Evolutionary conservation across 2,329 filamentous ascomycete genomes (phyloP), one percentile per base, ranked within the genome.

Genomic region (Alternaria sp.): DNA sequence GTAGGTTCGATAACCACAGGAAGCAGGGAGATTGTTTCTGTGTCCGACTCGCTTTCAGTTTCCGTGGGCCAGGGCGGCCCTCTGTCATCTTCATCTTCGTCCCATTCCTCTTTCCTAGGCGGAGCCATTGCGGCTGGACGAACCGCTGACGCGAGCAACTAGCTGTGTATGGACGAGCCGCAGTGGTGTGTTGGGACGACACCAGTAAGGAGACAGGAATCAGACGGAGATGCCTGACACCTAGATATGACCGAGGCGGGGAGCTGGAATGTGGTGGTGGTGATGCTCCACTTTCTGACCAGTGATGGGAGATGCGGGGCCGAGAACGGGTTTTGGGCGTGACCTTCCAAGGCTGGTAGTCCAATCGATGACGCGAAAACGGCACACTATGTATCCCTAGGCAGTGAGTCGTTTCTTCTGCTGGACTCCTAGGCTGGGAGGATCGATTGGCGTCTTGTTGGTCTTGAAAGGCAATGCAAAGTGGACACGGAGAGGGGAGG

Each of bases 241-340:
- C 46, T 55, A 62, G 50, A 46, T 61, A 57, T 62, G 61, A 43
- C 53, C 59, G 57, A 61, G 51, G 49, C 17, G 56, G 46, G 36
- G 67, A 50, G 64, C 61, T 64, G 62, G 55, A 55, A 43, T 63
- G 59, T 61, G 58, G 59, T 65, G 70, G 59, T 65, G 70, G 59
- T 69, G 68, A 70, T 72, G 56, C 40, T 67, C 61, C 57, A 66
- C 61, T 54, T 58, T 59, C 51, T 66, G 64, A 62, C 62, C 62
- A 65, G 63, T 71, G 61, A 61, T 32, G 66, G 67, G 68, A 68
- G 66, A 66, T 70, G 74, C 70, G 74, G 74, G 74, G 74, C 74
- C 73, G 74, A 66, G 62, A 40, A 69, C 70, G 69, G 67, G 69
- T 53, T 66, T 70, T 44, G 55, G 52, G 66, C 56, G 57, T 64